A percentile compares a stretch with the other conserved stretches of the same genome.
These are phyloP conservation scores for Nicotiana otophora DNA, from an alignment of 257 asterid genomes.

Conservation along the genomic window DNA sequence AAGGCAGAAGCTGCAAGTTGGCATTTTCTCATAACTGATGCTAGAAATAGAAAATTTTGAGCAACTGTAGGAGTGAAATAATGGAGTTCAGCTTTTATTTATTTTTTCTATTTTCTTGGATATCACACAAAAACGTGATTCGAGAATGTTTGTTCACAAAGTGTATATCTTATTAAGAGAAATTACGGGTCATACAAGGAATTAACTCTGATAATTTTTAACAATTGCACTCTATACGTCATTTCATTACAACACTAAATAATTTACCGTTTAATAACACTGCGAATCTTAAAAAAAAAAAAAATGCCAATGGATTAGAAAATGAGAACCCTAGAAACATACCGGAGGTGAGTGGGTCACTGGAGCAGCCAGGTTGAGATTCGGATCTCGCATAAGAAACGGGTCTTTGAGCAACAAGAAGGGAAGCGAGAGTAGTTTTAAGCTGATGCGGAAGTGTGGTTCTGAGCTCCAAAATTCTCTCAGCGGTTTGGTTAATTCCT, in stretches of 20 bases:
- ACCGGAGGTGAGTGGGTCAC: constrained; percentile 27
- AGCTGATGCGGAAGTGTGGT: constrained; percentile 48
- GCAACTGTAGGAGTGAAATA: background rate
- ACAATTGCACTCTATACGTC: no score
- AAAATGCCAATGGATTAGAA: background rate
- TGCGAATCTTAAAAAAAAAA: no score
- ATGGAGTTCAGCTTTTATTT: background rate
- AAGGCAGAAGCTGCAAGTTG: background rate
- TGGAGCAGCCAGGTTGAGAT: constrained; percentile 24
- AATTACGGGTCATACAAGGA: background rate
- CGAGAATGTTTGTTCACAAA: background rate
- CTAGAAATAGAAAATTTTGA: background rate
- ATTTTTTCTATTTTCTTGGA: background rate
- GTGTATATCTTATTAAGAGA: background rate
- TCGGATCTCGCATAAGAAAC: constrained; percentile 19
- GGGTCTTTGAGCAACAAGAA: constrained; percentile 51
- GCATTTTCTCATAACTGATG: no score
- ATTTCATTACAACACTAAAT: no score
- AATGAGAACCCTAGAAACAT: constrained; percentile 9
- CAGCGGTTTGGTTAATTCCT: constrained; percentile 50
- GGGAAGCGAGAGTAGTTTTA: constrained; percentile 40
- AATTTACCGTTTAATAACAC: no score
- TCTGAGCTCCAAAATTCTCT: constrained; percentile 43
- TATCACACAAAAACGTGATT: background rate
- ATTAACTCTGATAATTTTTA: no score